phyloP scores from a whole-genome alignment of 1,139 yeast species.

The Debaryomyces subglobosus region DNA sequence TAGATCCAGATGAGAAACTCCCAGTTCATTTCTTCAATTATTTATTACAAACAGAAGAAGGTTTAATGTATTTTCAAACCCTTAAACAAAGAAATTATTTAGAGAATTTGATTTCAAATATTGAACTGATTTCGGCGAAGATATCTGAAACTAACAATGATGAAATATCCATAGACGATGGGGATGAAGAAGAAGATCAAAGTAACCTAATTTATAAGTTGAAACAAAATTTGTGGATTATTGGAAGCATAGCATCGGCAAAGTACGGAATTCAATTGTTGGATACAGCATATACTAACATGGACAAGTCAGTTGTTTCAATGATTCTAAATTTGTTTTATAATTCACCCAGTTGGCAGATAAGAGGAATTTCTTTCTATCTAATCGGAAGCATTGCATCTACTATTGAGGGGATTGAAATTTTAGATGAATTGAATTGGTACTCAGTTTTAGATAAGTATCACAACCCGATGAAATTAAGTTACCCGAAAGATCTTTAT shows the following conservation, averaged over 20 bases:
- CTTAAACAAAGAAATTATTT: slow-evolving; percentile 29
- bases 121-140: slow-evolving; percentile 19
- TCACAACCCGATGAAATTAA: slow-evolving; percentile 56
- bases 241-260: slow-evolving; percentile 80
- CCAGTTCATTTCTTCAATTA: slow-evolving; percentile 82
- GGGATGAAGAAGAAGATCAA: neutral
- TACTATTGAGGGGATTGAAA: slow-evolving; percentile 80
- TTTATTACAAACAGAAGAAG: slow-evolving; percentile 79
- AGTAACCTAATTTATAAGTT: slow-evolving; percentile 24
- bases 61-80: slow-evolving; percentile 48
- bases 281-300: slow-evolving; percentile 54
- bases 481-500: slow-evolving; percentile 47
- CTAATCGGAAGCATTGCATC: slow-evolving; percentile 74
- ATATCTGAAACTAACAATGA: slow-evolving; percentile 3
- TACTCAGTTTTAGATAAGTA: slow-evolving; percentile 56
- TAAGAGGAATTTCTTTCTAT: slow-evolving; percentile 77
- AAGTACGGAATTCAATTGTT: slow-evolving; percentile 67
- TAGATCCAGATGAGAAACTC: slow-evolving; percentile 18
- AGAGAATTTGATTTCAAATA: slow-evolving; percentile 27
- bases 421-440: slow-evolving; percentile 86
- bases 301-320: slow-evolving; percentile 56
- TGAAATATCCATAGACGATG: slow-evolving; percentile 8
- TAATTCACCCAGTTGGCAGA: slow-evolving; percentile 58
- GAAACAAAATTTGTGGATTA: slow-evolving; percentile 84
- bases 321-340: slow-evolving; percentile 47